phyloP scores from a whole-genome alignment of 108 stramenopile species.

The Craspedostauros australis region DNA sequence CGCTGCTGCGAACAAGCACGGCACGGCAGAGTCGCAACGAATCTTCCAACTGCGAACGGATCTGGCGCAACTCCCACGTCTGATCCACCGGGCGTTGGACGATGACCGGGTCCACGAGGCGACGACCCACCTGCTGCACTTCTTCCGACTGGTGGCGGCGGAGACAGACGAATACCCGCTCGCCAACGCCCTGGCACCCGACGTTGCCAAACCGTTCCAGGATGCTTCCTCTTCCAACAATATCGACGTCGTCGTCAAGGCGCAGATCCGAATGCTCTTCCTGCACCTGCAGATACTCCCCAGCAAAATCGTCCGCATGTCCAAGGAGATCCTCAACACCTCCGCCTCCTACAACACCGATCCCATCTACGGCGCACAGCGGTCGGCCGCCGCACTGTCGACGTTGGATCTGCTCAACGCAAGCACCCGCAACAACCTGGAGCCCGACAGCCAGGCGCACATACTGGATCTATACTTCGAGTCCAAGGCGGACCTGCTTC shows the following conservation, averaged over 20 bases:
- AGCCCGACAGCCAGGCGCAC: constrained; percentile 8
- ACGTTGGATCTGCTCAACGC: constrained; percentile 60
- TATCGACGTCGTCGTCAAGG: constrained; percentile 28
- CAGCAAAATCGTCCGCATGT: constrained; percentile 45
- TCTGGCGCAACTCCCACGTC: constrained; percentile 48
- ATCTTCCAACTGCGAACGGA: constrained; percentile 21
- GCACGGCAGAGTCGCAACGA: not conserved
- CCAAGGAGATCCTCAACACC: constrained; percentile 33
- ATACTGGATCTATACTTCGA: constrained; percentile 82
- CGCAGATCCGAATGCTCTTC: constrained; percentile 81
- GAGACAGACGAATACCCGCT: constrained; percentile 60
- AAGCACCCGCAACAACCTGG: too few species aligned
- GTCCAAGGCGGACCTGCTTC: constrained; percentile 65
- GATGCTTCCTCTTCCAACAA: not conserved
- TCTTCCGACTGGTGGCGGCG: constrained; percentile 59
- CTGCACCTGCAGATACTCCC: constrained; percentile 78
- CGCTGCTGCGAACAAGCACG: not conserved
- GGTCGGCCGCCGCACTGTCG: constrained; percentile 62
- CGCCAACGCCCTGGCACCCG: constrained; percentile 45
- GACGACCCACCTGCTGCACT: constrained; percentile 41
- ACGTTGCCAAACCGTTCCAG: not conserved
- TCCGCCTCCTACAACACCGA: constrained; percentile 32
- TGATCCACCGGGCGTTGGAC: constrained; percentile 70
- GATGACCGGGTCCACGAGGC: constrained; percentile 59
- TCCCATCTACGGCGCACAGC: constrained; percentile 30